Percentiles rank a stretch among this genome's conserved stretches.
Evolutionary conservation across 2,329 filamentous ascomycete species (phyloP).

Genomic region (Xylariales sp.): DNA sequence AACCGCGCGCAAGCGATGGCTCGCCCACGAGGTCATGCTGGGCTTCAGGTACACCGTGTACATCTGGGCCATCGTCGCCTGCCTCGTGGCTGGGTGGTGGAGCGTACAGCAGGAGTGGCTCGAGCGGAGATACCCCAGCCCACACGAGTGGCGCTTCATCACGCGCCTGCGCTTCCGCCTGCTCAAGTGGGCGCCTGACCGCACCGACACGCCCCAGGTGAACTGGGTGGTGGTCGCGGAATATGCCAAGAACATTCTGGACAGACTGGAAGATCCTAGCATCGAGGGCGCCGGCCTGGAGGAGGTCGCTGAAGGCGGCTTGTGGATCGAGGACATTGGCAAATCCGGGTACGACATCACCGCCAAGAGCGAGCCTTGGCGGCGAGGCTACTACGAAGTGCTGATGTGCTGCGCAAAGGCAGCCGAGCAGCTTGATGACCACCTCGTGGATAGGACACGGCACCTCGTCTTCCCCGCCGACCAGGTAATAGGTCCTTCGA

Average conservation of each 20-base stretch:
- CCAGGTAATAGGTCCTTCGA: constrained; percentile 76
- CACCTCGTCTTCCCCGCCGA: constrained; percentile 66
- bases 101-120: constrained; percentile 69
- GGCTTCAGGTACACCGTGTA: constrained; percentile 64
- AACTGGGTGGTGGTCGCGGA: constrained; percentile 67
- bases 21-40: constrained; percentile 66
- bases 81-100: constrained; percentile 57
- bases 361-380: constrained; percentile 77
- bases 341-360: constrained; percentile 61
- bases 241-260: constrained; percentile 55
- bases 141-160: constrained; percentile 72
- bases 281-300: constrained; percentile 64
- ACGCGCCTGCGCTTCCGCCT: constrained; percentile 65
- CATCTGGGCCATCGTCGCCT: constrained; percentile 59
- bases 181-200: constrained; percentile 56
- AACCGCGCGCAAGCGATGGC: constrained; percentile 69
- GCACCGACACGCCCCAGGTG: constrained; percentile 46
- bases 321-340: constrained; percentile 50
- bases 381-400: constrained; percentile 77
- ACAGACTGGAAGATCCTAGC: constrained; percentile 63
- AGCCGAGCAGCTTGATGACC: constrained; percentile 78
- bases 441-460: constrained; percentile 65
- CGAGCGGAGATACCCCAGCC: constrained; percentile 75
- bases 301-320: constrained; percentile 50
- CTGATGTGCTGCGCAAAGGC: constrained; percentile 73